Percentiles rank a stretch among this genome's conserved stretches.
Evolutionary conservation across 2,329 filamentous ascomycete genomes (phyloP).

Genomic region (Arachnopeziza araneosa): DNA sequence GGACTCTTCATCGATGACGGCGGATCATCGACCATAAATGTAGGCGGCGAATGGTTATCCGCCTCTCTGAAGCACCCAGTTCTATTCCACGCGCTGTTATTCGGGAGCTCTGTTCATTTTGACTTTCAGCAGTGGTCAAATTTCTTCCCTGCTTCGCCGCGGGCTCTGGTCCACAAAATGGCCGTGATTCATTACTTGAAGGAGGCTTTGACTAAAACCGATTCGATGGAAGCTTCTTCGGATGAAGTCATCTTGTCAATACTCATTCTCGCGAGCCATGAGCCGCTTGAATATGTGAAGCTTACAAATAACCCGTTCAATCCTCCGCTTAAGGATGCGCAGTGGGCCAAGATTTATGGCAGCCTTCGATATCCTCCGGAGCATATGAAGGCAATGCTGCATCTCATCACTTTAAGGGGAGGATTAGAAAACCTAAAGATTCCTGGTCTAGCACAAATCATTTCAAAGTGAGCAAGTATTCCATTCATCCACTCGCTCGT

Average conservation of each 20-base stretch:
- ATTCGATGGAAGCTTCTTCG: neutral
- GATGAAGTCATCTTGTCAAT: neutral
- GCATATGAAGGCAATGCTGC: neutral
- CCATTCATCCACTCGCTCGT: neutral
- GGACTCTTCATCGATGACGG: neutral
- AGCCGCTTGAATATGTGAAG: neutral
- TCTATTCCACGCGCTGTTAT: neutral
- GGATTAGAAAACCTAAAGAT: neutral
- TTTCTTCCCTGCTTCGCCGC: neutral
- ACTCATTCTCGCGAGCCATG: neutral
- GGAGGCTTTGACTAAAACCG: neutral
- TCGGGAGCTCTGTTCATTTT: neutral
- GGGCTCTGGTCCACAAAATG: neutral
- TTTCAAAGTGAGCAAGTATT: neutral
- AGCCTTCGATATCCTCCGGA: neutral
- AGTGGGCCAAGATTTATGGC: neutral
- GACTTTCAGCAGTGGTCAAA: neutral
- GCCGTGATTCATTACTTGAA: neutral
- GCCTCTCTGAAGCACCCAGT: neutral
- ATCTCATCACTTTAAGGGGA: neutral
- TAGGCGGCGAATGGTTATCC: neutral
- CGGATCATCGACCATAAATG: no score
- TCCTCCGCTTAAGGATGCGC: neutral
- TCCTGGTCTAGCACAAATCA: neutral
- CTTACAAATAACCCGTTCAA: neutral